Evolutionary conservation across 371 early-diverging fungal genomes (phyloP).

Genomic region (Massospora cicadina): DNA sequence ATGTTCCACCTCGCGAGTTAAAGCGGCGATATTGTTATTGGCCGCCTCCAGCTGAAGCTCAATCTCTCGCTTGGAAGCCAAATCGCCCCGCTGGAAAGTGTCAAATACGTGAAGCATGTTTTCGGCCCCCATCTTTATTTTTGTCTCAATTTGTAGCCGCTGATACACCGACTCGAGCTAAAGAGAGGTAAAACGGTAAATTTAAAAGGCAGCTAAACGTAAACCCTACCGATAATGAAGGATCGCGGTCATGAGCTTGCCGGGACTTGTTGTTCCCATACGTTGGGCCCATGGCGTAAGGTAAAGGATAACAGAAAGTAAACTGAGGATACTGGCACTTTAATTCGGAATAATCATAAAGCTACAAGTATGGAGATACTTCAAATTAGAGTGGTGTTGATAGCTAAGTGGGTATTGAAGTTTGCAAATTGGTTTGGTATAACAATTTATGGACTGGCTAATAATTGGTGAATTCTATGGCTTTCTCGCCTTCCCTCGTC

Average conservation of each 20-base stretch:
- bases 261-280: neutral
- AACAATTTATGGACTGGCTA: no score
- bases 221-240: neutral
- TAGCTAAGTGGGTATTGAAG: no score
- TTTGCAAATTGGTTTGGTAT: no score
- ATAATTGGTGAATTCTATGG: no score
- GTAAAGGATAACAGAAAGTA: no score
- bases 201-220: neutral
- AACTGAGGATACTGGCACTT: no score
- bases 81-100: constrained; percentile 7
- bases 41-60: neutral
- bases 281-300: neutral
- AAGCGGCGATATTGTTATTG: constrained; percentile 6
- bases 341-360: no score
- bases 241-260: neutral
- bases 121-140: constrained; percentile 5
- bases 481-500: no score
- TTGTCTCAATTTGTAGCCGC: constrained; percentile 4
- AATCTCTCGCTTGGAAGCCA: neutral
- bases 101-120: constrained; percentile 8
- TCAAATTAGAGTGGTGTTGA: no score
- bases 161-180: constrained; percentile 9
- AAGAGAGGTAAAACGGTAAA: neutral
- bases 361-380: no score
- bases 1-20: constrained; percentile 7